Percentiles rank a stretch among this genome's conserved stretches.
These are phyloP conservation scores for Claviceps digitariae DNA, from an alignment of 2,329 filamentous ascomycete species.

Conservation along the genomic window DNA sequence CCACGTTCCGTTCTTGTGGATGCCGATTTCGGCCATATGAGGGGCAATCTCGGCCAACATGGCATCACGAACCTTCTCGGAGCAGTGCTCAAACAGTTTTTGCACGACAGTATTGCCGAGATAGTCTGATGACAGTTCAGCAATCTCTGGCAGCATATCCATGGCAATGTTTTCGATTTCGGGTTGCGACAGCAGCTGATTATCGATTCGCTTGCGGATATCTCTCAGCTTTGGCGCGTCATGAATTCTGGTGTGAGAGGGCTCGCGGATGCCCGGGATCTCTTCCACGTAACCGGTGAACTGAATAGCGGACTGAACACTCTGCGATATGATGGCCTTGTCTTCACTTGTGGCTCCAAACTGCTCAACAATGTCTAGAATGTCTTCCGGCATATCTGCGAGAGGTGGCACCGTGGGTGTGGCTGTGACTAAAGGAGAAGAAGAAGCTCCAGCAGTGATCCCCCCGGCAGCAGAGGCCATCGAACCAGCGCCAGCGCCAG, in stretches of 20 bases:
- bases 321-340: constrained; percentile 53
- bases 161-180: constrained; percentile 89
- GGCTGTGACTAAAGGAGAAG: constrained; percentile 10
- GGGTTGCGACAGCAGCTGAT: constrained; percentile 68
- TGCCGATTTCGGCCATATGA: constrained; percentile 88
- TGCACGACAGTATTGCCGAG: constrained; percentile 98
- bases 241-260: constrained; percentile 75
- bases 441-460: constrained; percentile 10
- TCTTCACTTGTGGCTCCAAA: constrained; percentile 80
- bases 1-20: constrained; percentile 99
- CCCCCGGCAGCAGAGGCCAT: constrained; percentile 16
- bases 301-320: constrained; percentile 63
- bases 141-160: constrained; percentile 93
- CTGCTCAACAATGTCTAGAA: constrained; percentile 72
- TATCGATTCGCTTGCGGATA: constrained; percentile 95
- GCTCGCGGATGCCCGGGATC: constrained; percentile 79
- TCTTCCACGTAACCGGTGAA: constrained; percentile 64
- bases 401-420: constrained; percentile 59
- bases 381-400: constrained; percentile 66
- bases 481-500: constrained; percentile 24
- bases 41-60: constrained; percentile 84
- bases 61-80: constrained; percentile 74
- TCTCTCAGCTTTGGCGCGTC: constrained; percentile 91
- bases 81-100: constrained; percentile 95
- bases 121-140: constrained; percentile 89